A percentile compares a stretch with the other conserved stretches of the same genome.
These are phyloP conservation scores for Camellia oleifera DNA, from an alignment of 179 eudicot genomes.

Conservation along the genomic window DNA sequence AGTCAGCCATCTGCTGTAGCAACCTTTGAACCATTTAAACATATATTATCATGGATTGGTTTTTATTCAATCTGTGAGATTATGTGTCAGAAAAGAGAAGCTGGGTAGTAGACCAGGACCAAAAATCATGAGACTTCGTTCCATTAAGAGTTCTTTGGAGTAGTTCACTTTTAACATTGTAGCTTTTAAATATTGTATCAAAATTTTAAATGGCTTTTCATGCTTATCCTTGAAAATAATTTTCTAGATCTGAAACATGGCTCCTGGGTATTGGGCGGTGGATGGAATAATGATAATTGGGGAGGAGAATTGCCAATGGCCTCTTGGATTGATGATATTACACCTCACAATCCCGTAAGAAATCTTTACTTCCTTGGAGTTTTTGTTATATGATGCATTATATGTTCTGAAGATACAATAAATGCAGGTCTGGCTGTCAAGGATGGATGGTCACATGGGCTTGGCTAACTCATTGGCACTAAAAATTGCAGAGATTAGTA, in stretches of 20 bases:
- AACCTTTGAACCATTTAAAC: not conserved
- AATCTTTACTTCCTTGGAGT: not conserved
- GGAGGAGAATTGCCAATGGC: constrained; percentile 85
- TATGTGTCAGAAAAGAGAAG: not conserved
- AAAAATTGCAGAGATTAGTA: constrained; percentile 64
- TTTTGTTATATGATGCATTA: not conserved
- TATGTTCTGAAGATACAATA: constrained; percentile 1
- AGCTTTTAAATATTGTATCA: not conserved
- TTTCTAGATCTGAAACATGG: constrained; percentile 64
- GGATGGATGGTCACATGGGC: constrained; percentile 98
- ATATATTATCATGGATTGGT: not conserved
- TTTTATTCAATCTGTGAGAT: not conserved
- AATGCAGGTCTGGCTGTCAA: constrained; percentile 75
- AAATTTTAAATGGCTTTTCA: not conserved
- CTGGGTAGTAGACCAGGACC: not conserved
- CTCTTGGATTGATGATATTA: constrained; percentile 88
- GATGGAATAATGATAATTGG: constrained; percentile 95
- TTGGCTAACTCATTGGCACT: constrained; percentile 88
- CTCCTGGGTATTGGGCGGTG: constrained; percentile 92
- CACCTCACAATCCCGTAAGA: constrained; percentile 82
- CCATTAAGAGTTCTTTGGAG: not conserved
- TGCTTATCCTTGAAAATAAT: constrained; percentile 7
- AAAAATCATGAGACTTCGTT: not conserved
- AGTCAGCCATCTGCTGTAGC: not conserved
- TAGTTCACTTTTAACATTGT: not conserved